Evolutionary conservation across 1,284 basidiomycete genomes (phyloP), one percentile per base, ranked within the genome.

Genomic region (Pterula multifida): DNA sequence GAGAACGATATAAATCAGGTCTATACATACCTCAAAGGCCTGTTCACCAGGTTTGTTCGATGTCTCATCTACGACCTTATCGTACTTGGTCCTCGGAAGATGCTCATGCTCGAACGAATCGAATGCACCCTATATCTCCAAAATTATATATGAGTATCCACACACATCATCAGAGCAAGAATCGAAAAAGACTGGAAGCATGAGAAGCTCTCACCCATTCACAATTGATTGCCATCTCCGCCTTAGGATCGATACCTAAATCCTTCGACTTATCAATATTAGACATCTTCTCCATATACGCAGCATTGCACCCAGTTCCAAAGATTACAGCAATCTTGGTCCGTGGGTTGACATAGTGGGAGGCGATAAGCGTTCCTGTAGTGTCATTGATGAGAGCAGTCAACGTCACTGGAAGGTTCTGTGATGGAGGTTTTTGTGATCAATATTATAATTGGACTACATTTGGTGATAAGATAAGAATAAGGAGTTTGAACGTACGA

Each of bases 1-100:
- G 36, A 48, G 49, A 17, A 32, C 15, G 53, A 52, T 39, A 4
- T 17, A 42, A 2, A 49, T 39, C 45, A 45, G 15, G 48, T 22
- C 13, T 6, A 44, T 49, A 26, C 28, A 52, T 48, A 85, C 85
- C 72, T 90, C 86, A 58, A 93, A 94, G 0, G 89, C 80, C 67
- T 98, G 95, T 69, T 98, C 92, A 49, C 85, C 86, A 2, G 93
- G 92, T 70, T 98, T 98, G 75, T 98, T 98, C 2, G 91, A 95
- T 9, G 79, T 76, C 59, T 96, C 84, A 61, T 98, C 95, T 26
- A 98, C 94, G 59, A 81, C 83, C 55, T 81, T 72, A 63, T 98
- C 95, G 67, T 96, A 98, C 67, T 93, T 92, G 12, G 93, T 97
- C 54, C 95, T 74, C 2, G 93, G 90, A 24, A 96, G 78, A 65